Conservation (phyloP, 495 filamentous ascomycete genomes). For the Letharia columbiana region DNA sequence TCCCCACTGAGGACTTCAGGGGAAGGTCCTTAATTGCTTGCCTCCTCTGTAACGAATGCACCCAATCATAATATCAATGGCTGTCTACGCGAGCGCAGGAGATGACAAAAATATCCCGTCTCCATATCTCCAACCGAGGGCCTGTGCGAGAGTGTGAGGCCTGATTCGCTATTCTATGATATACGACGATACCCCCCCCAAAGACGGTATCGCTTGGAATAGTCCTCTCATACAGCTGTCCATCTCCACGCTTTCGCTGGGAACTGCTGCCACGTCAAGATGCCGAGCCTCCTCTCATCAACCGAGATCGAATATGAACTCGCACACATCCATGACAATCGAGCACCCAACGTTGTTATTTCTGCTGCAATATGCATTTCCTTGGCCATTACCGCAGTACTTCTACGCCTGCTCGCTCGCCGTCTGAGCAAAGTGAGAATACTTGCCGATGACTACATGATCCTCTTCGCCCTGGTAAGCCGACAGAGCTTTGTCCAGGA, state of each 20-base stretch:
- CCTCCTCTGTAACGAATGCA: not conserved
- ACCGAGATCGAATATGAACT: conserved; percentile 11
- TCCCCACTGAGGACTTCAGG: not conserved
- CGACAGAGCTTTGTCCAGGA: not conserved
- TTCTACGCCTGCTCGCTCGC: conserved; percentile 3
- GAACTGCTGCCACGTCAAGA: not conserved
- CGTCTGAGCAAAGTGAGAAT: conserved; percentile 2
- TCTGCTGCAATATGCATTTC: conserved; percentile 5
- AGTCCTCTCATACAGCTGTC: not conserved
- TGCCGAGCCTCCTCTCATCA: not conserved
- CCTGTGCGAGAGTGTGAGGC: not conserved
- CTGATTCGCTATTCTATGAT: not conserved
- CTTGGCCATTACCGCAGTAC: conserved; percentile 4
- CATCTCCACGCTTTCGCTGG: not conserved
- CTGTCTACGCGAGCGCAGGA: not conserved
- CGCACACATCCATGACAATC: conserved; percentile 4
- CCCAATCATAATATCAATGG: not conserved
- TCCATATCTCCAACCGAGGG: not conserved
- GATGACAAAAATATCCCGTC: not conserved
- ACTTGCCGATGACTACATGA: conserved; percentile 13
- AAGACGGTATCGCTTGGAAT: not conserved
- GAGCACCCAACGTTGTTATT: not conserved
- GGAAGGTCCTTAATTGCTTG: not conserved
- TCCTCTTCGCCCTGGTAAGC: conserved; percentile 8
- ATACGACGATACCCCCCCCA: not conserved